Evolutionary conservation across 1,139 yeast species (phyloP), one percentile per base, ranked within the genome.

Genomic region (Starmera stellimalicola): DNA sequence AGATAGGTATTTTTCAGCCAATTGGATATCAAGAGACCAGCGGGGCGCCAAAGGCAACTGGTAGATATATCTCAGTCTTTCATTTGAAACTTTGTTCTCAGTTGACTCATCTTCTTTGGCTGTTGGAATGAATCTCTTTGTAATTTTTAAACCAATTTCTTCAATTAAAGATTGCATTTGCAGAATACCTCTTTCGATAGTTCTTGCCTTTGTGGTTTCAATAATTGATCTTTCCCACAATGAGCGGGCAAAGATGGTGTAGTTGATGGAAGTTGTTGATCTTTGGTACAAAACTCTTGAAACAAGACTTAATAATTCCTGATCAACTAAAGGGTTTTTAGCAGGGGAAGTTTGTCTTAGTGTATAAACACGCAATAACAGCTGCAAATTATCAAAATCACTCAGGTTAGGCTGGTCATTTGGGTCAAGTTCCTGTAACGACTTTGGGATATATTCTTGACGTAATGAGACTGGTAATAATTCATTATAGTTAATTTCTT

Each of bases 141-240:
- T 66, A 33, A 83, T 73, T 37, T 77, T 75, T 37, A 79, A 66
- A 1, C 94, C 95, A 29, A 87, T 64, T 53, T 88, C 97, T 51
- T 88, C 96, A 19, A 88, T 91, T 33, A 93, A 64, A 5, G 94
- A 78, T 33, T 91, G 93, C 79, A 93, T 78, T 58, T 93, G 98
- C 35, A 91, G 64, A 11, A 88, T 77, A 34, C 97, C 97, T 55
- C 98, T 72, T 58, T 93, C 98, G 16, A 88, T 78, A 1, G 97
- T 88, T 51, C 83, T 77, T 4, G 94, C 77, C 42, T 77, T 79
- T 30, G 68, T 68, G 0, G 95, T 73, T 55, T 93, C 98, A 29
- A 88, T 63, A 14, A 83, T 48, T 10, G 95, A 84, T 52, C 98
- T 70, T 48, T 81, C 84, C 95, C 97, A 88, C 35, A 93, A 63